Base-by-base conservation (phyloP, 2,329 filamentous ascomycete genomes). In the Thielaviopsis punctulata region DNA sequence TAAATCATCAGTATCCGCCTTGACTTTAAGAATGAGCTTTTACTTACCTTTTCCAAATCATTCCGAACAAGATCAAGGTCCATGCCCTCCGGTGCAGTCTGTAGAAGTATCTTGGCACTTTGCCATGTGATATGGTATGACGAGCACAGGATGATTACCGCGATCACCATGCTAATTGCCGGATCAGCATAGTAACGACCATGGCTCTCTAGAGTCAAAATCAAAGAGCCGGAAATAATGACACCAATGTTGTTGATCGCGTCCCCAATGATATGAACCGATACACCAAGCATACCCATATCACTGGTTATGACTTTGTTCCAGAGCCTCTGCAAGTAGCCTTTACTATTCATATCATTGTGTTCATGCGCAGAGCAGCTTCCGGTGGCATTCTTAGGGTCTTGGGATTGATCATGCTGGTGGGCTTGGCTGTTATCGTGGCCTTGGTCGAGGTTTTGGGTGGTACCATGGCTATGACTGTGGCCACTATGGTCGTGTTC, bases 211-310 rank as follows among this genome's bases (percentile, higher is more conserved):
- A 73, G 69, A 53, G 79, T 68, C 83, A 82, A 86, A 62, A 88
- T 82, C 27, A 86, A 69, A 2, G 81, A 60, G 0, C 80, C 82
- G 1, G 82, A 75, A 33, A 81, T 68, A 48, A 87, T 86, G 55
- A 89, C 83, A 9, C 82, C 83, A 10, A 87, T 63, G 58, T 89
- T 89, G 66, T 87, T 88, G 56, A 83, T 70, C 4, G 82, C 81
- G 59, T 89, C 84, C 27, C 82, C 80, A 2, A 84, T 60, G 23
- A 88, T 75, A 59, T 89, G 84, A 13, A 85, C 65, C 10, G 88
- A 60, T 1, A 85, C 82, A 1, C 80, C 83, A 56, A 84, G 66
- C 69, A 86, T 81, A 10, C 79, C 82, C n/a, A 88, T 68, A 60
- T 88, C 80, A 53, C 69, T 70, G 1, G 68, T 68, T 0, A 66